Percentiles rank a stretch among this genome's conserved stretches.
phyloP scores from a whole-genome alignment of 176 grass and related monocot genomes.

The Cymbopogon citratus region DNA sequence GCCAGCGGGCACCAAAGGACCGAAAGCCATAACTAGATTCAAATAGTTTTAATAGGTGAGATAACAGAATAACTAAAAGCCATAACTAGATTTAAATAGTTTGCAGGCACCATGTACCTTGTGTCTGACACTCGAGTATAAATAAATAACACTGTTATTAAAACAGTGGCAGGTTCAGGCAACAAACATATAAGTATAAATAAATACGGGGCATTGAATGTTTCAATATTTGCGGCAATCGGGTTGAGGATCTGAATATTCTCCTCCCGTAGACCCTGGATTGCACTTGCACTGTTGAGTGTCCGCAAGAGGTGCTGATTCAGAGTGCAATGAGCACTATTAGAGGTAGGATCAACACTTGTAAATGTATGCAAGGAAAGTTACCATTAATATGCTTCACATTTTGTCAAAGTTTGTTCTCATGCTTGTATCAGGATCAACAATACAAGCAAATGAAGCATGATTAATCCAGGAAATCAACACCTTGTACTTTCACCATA shows the following conservation, averaged over 20 bases:
- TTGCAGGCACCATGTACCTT: not conserved
- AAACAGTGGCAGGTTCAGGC: not conserved
- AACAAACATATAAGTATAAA: not conserved
- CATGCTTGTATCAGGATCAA: not conserved
- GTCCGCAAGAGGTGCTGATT: conserved; percentile 37
- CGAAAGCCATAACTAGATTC: too few relatives aligned
- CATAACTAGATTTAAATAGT: not conserved
- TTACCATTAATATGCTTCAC: too few relatives aligned
- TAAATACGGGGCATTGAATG: conserved; percentile 45
- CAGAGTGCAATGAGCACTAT: conserved; percentile 25
- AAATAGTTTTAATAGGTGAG: not conserved
- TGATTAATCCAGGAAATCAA: not conserved
- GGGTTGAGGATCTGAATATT: conserved; percentile 57
- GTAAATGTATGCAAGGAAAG: not conserved
- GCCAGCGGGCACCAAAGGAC: too few relatives aligned
- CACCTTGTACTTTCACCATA: conserved; percentile 3
- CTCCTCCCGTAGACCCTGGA: conserved; percentile 60
- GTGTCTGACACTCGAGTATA: not conserved
- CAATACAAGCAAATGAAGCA: conserved; percentile 10
- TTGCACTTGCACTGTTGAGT: conserved; percentile 47
- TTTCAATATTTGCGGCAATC: conserved; percentile 68
- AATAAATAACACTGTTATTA: too few relatives aligned
- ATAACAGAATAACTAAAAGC: not conserved
- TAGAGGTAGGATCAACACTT: not conserved
- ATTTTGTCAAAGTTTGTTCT: not conserved